These are phyloP conservation scores for Passiflora organensis DNA, from an alignment of 345 rosid genomes.

Conservation along the genomic window DNA sequence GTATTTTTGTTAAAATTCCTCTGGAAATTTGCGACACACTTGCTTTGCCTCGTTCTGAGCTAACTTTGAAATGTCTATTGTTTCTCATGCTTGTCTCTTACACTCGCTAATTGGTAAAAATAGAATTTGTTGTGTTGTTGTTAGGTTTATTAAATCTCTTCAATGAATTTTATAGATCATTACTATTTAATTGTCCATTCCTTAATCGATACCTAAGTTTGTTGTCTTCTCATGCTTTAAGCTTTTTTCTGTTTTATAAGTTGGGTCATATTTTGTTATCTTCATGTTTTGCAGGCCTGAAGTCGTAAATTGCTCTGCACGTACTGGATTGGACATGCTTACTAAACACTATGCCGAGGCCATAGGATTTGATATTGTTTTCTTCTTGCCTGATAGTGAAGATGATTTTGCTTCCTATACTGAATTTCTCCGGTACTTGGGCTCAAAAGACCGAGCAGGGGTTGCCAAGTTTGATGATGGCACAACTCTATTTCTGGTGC, in stretches of 20 bases:
- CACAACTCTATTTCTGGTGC: slow-evolving; percentile 79
- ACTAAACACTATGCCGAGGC: slow-evolving; percentile 76
- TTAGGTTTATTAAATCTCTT: too few relatives aligned
- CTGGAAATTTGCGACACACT: neutral
- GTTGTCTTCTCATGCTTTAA: neutral
- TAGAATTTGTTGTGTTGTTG: too few relatives aligned
- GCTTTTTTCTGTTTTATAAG: neutral
- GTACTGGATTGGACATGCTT: slow-evolving; percentile 96
- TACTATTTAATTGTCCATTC: too few relatives aligned
- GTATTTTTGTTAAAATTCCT: too few relatives aligned
- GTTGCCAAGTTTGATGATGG: slow-evolving; percentile 92
- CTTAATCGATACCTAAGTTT: too few relatives aligned
- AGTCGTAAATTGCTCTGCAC: slow-evolving; percentile 89
- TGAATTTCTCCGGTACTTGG: slow-evolving; percentile 86
- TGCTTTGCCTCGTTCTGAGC: too few relatives aligned
- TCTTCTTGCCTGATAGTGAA: slow-evolving; percentile 92
- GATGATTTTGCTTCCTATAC: slow-evolving; percentile 93
- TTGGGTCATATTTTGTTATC: too few relatives aligned
- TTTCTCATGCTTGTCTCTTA: too few relatives aligned
- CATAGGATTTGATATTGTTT: slow-evolving; percentile 71
- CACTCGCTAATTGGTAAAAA: too few relatives aligned
- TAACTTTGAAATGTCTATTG: too few relatives aligned
- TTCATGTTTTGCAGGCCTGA: slow-evolving; percentile 53
- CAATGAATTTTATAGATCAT: too few relatives aligned
- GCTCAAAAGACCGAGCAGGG: slow-evolving; percentile 90